Base-by-base conservation (phyloP, 208 protist genomes). In the Blechomonas ayalai region DNA sequence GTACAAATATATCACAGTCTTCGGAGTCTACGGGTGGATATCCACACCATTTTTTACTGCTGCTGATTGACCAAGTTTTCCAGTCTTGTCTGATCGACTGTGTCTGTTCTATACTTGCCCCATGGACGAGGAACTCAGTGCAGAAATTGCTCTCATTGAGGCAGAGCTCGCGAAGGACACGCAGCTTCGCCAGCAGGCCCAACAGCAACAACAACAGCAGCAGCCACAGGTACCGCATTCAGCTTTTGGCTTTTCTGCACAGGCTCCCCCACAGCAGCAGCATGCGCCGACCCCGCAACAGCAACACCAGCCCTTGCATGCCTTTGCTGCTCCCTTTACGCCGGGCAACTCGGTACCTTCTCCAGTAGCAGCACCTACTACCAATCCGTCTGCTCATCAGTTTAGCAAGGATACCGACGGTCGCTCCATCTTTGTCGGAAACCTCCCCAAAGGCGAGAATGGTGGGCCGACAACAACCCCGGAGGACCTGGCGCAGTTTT, bases 381-480 rank as follows among this genome's bases (percentile, higher is more conserved):
- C n/a, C n/a, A n/a, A n/a, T n/a, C n/a, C n/a, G n/a, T n/a, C n/a
- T n/a, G n/a, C n/a, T 23, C 60, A 68, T 50, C 60, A 55, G 44
- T 92, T 92, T 61, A 76, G 64, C 13, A 86, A 82, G 52, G 83
- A 92, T 44, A 77, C 69, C 4, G 83, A 92, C 53, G 70, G 61
- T 22, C 83, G 83, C n/a, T 92, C 83, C 18, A 59, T 92, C 19
- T 92, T 89, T 66, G 72, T 92, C 13, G 75, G 73, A 2, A 89
- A 89, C 45, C 55, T 92, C 18, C 83, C 83, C 18, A 70, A 66
- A 28, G 76, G 76, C 36, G 67, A 72, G 4, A 78, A 85, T 36
- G 72, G 72, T 23, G 73, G 63, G 0, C 59, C 69, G 37, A 76
- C 73, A 23, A 76, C 75, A 28, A 92, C 83, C 16, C 58, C 70